Evolutionary conservation across 225 moss, liverwort and hornwort genomes (phyloP), one percentile per base, ranked within the genome.

Genomic region (Bryum argenteum): DNA sequence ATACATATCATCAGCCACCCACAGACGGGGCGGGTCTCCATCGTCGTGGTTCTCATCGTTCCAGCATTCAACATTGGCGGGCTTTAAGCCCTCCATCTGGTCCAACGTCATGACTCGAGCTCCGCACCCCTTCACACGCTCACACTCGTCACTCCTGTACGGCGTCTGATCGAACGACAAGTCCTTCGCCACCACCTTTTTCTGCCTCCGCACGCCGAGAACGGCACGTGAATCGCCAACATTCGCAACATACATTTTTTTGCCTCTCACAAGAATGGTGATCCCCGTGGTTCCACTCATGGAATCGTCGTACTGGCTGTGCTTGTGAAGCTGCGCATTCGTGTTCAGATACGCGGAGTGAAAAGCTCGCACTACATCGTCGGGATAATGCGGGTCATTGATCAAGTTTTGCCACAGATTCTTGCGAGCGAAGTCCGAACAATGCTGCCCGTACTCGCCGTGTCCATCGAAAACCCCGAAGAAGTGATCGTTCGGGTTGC

Each of bases 251-350:
- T 89, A 94, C 37, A 94, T 84, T 66, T 88, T 98, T 6, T 78
- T 81, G 20, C 98, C 98, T 44, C 98, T 82, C 24, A 98, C 92
- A 1, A 98, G 87, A 1, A 94, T 77, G 0, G 88, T 87, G 21
- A 98, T 89, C n/a, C 94, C 98, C 0, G 98, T 98, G 38, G 98
- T 94, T 39, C 98, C 98, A 56, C 98, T 98, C 98, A 98, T 98
- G 4, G 98, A 92, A 71, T 98, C 98, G 41, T 98, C 91, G 39
- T 90, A 88, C 50, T 89, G 91, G 15, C 62, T 73, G 61, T 94
- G 87, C 63, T 92, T 87, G 43, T 98, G 98, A 12, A 98, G 80
- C 72, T 98, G 92, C 26, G 89, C 77, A 59, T 98, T 98, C 43
- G 94, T 98, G 42, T 89, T 88, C 58, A 94, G 63, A 39, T 85